Conservation (phyloP, 2,329 filamentous ascomycete species). For the Bipolaris victoriae region DNA sequence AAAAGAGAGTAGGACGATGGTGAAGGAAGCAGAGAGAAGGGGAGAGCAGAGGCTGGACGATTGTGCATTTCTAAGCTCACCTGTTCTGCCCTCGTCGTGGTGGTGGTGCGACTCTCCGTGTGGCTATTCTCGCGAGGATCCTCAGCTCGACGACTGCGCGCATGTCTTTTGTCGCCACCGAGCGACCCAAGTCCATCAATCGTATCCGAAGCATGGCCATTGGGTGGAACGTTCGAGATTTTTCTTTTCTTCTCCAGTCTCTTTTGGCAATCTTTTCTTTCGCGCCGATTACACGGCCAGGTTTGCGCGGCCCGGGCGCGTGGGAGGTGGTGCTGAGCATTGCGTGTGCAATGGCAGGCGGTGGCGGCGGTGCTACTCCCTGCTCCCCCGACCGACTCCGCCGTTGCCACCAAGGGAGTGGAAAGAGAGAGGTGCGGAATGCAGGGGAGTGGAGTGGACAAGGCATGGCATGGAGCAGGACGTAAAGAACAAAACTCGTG, state of each 20-base stretch:
- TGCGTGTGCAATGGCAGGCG: background rate
- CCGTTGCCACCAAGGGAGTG: background rate
- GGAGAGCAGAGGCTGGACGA: background rate
- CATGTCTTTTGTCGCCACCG: conserved; percentile 1
- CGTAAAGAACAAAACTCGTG: background rate
- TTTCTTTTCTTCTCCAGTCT: background rate
- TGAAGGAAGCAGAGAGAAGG: background rate
- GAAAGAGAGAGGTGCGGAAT: background rate
- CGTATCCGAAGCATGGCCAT: too few relatives aligned
- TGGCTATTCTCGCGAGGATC: background rate
- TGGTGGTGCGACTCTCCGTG: background rate
- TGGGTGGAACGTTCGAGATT: background rate
- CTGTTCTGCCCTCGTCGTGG: background rate
- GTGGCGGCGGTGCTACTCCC: background rate
- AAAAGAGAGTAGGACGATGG: background rate
- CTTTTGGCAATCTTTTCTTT: background rate
- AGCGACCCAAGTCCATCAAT: background rate
- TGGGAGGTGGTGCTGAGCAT: background rate
- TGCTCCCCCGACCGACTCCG: background rate
- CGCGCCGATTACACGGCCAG: conserved; percentile 5
- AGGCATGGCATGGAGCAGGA: background rate
- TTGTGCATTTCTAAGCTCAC: conserved; percentile 1
- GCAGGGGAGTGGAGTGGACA: background rate
- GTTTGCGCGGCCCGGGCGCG: background rate
- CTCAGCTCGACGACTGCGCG: background rate